phyloP scores from a whole-genome alignment of 2,329 filamentous ascomycete genomes.

The Berkeleyomyces basicola region DNA sequence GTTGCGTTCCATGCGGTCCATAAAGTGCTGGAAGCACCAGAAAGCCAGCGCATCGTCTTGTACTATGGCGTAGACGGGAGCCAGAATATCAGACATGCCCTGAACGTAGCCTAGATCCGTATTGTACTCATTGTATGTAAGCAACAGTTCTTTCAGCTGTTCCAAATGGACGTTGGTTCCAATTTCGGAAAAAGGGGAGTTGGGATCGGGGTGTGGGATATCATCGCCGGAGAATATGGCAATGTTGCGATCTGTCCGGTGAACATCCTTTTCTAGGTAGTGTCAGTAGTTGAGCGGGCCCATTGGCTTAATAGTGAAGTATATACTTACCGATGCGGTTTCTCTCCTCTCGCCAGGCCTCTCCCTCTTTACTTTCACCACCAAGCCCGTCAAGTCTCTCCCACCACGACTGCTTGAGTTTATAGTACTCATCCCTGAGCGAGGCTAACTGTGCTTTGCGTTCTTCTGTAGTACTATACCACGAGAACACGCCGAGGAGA shows the following conservation, averaged over 20 bases:
- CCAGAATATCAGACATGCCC: conserved; percentile 93
- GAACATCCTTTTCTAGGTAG: conserved; percentile 82
- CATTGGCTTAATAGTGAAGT: not conserved
- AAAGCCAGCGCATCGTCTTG: conserved; percentile 96
- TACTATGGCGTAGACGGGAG: conserved; percentile 90
- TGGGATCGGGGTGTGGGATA: conserved; percentile 87
- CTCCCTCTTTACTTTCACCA: conserved; percentile 62
- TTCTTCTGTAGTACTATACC: conserved; percentile 80
- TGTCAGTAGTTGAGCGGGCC: conserved; percentile 13
- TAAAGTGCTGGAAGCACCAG: conserved; percentile 90
- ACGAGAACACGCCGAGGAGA: conserved; percentile 77
- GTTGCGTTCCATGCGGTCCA: conserved; percentile 96
- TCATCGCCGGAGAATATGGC: conserved; percentile 95
- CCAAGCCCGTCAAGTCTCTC: conserved; percentile 74
- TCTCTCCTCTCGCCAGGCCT: conserved; percentile 95
- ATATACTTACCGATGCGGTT: conserved; percentile 65
- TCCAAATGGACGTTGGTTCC: conserved; percentile 96
- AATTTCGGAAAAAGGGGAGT: conserved; percentile 80
- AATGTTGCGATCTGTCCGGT: conserved; percentile 86
- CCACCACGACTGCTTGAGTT: conserved; percentile 93
- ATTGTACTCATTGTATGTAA: conserved; percentile 98
- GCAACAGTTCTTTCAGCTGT: conserved; percentile 97
- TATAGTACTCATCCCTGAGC: conserved; percentile 80
- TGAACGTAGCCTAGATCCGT: conserved; percentile 91
- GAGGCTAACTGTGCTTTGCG: conserved; percentile 69